Percentiles rank a stretch among this genome's conserved stretches.
These are phyloP conservation scores for Oryza australiensis DNA, from an alignment of 176 grass and related monocot species.

Conservation along the genomic window DNA sequence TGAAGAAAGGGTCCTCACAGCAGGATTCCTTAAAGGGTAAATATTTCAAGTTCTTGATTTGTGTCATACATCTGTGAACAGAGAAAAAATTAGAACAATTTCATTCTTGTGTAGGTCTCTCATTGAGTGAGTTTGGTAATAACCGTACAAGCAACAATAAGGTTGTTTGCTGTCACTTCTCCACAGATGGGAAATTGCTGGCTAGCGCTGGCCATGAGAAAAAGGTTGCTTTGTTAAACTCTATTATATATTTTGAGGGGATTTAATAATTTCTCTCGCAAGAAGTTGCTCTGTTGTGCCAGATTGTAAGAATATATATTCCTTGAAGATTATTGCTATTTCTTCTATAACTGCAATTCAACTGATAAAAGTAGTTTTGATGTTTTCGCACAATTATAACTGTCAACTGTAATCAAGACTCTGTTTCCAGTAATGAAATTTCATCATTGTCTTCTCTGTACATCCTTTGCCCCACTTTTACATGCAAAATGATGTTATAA, in stretches of 20 bases:
- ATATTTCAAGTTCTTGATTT: conserved; percentile 27
- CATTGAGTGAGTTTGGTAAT: conserved; percentile 67
- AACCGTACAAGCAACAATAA: conserved; percentile 68
- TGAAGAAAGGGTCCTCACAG: conserved; percentile 83
- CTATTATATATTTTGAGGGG: conserved; percentile 1
- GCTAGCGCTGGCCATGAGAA: conserved; percentile 86
- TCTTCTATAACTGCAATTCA: conserved; percentile 5
- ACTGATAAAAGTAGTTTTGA: not conserved
- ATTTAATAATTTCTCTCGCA: conserved; percentile 5
- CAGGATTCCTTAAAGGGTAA: conserved; percentile 77
- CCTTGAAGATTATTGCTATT: not conserved
- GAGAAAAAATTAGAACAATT: conserved; percentile 14
- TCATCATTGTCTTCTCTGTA: not conserved
- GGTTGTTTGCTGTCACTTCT: conserved; percentile 82
- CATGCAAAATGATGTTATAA: conserved; percentile 9
- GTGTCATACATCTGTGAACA: conserved; percentile 1
- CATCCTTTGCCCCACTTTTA: not conserved
- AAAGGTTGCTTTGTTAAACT: conserved; percentile 50
- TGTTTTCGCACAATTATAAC: conserved; percentile 9
- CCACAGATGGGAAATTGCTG: conserved; percentile 74
- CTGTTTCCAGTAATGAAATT: conserved; percentile 16
- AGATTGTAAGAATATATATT: not conserved
- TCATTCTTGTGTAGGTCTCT: conserved; percentile 58
- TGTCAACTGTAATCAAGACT: not conserved
- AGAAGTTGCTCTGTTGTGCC: conserved; percentile 11